Base-by-base conservation (phyloP, 257 asterid genomes). In the Echium plantagineum region DNA sequence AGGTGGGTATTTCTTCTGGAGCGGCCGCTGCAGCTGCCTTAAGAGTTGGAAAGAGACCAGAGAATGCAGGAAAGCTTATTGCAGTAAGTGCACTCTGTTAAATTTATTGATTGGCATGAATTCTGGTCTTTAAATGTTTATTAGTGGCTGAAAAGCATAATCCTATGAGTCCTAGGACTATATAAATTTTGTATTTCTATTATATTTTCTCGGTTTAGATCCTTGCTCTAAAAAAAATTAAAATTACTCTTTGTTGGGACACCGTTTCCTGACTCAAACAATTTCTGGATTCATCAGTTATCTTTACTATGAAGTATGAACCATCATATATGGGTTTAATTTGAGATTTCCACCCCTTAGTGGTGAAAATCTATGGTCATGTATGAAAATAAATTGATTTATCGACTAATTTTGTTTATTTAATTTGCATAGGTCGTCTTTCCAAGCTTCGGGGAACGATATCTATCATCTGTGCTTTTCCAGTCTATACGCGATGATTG, bases 1-100 rank as follows among this genome's bases (percentile, higher is more conserved):
- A 88, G 98, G 96, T 91, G 63, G 98, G 98, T 30, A 88, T 91
- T 72, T 91, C 98, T 69, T 91, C 96, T 6, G 98, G 98, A 71
- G 98, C 95, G 16, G 98, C 96, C 1, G 94, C 96, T 0, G 95
- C 95, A 2, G 95, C 96, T 66, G 96, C 96, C 56, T 74, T 91
- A 21, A 30, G 65, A 74, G 94, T 91, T 58, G 98, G 81, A 67
- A 85, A 82, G 85, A 83, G 95, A 76, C 94, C 95, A 22, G 95
- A 91, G 82, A 91, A 91, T 81, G 94, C 88, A 16, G 98, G 96
- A 69, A 88, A 91, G 69, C 98, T 91, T 71, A 84, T 91, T 52
- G 76, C 81, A 80, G 98, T 91, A 79, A 58, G 81, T 61, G 52
- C 53, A 66, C 46, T 59, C 26, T 53, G 21, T 21, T 18, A 4